Evolutionary conservation across 495 filamentous ascomycete species (phyloP).

Genomic region (Pseudotulostoma volvatum): DNA sequence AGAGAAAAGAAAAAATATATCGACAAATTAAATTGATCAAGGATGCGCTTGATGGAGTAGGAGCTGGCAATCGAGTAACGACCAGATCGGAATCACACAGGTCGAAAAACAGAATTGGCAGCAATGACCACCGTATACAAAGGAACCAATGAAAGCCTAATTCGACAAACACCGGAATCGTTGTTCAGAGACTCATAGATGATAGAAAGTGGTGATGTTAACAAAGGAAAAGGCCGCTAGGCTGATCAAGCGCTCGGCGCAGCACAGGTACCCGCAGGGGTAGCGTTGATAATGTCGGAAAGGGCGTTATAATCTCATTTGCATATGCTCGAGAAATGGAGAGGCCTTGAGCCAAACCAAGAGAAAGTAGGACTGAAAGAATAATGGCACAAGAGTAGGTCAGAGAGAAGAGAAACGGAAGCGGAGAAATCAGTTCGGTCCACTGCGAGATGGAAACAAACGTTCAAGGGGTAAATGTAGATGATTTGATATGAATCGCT

Average conservation of each 20-base stretch:
- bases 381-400: conserved; percentile 8
- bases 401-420: too few relatives aligned
- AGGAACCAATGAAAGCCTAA: too few relatives aligned
- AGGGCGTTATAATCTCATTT: conserved; percentile 54
- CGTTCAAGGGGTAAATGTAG: conserved; percentile 13
- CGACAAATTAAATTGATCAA: conserved; percentile 13
- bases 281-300: conserved; percentile 35
- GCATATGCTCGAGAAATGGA: conserved; percentile 32
- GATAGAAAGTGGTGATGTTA: conserved; percentile 39
- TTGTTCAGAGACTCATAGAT: conserved; percentile 56
- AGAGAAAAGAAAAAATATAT: conserved; percentile 24
- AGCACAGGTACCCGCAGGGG: conserved; percentile 30
- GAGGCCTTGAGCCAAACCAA: conserved; percentile 25
- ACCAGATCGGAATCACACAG: conserved; percentile 13
- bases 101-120: conserved; percentile 10
- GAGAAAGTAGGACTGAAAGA: conserved; percentile 18
- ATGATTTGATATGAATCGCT: too few relatives aligned
- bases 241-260: conserved; percentile 27
- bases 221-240: conserved; percentile 37
- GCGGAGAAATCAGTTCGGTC: too few relatives aligned
- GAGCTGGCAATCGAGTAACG: conserved; percentile 17
- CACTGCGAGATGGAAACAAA: too few relatives aligned
- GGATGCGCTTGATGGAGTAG: conserved; percentile 24
- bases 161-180: conserved; percentile 29
- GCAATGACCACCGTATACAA: too few relatives aligned